phyloP scores from a whole-genome alignment of 2,329 filamentous ascomycete species.

The Zalaria obscura region DNA sequence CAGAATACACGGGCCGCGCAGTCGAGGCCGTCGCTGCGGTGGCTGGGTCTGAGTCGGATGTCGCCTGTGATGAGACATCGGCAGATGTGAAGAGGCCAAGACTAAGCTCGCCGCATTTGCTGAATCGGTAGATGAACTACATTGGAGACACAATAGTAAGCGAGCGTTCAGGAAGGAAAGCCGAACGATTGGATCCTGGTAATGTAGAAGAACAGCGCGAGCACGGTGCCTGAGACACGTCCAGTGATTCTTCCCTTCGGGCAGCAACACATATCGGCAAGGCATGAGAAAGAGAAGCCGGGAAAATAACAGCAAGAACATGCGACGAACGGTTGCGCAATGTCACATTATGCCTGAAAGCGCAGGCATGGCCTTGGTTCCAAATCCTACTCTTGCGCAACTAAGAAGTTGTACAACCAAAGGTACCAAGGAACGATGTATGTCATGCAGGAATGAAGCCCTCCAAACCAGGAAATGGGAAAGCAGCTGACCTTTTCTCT shows the following conservation, averaged over 20 bases:
- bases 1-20: conserved; percentile 45
- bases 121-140: conserved; percentile 65
- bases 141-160: no score
- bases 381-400: neutral
- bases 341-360: no score
- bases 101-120: conserved; percentile 59
- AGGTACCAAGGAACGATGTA: conserved; percentile 1
- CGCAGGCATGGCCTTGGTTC: neutral
- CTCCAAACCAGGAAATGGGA: neutral
- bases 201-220: no score
- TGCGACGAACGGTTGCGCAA: no score
- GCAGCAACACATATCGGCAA: no score
- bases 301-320: no score
- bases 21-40: conserved; percentile 40
- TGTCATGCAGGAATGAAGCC: conserved; percentile 1
- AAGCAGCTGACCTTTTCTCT: conserved; percentile 42
- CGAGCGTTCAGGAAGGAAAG: no score
- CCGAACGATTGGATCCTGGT: no score
- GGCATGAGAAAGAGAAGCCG: no score
- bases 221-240: no score
- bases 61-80: conserved; percentile 25
- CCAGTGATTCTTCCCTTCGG: no score
- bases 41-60: conserved; percentile 31
- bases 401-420: neutral
- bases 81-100: conserved; percentile 67